These are phyloP conservation scores for Apiospora malaysiana DNA, from an alignment of 2,329 filamentous ascomycete species.

Conservation along the genomic window DNA sequence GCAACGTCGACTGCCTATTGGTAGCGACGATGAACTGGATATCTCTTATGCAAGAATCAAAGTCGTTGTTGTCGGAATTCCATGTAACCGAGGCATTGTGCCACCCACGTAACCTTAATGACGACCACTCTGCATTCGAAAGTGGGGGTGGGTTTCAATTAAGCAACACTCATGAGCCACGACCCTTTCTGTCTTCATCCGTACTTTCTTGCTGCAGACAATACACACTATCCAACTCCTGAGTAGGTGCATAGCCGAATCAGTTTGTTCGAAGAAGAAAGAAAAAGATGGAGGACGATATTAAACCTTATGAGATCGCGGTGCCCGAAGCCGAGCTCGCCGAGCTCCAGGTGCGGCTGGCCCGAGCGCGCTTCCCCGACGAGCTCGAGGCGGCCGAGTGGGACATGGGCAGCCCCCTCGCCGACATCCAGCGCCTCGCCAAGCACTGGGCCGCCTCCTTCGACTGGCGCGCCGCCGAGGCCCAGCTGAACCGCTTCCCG, in stretches of 20 bases:
- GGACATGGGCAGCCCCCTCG: constrained; percentile 65
- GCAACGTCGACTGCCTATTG: too few relatives aligned
- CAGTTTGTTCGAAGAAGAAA: background rate
- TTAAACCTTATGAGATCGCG: constrained; percentile 51
- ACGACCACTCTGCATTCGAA: background rate
- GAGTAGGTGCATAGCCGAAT: background rate
- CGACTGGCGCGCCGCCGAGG: constrained; percentile 67
- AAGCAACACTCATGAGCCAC: background rate
- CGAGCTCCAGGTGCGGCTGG: constrained; percentile 61
- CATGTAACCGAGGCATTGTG: background rate
- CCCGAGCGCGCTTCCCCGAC: constrained; percentile 59
- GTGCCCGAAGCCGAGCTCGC: constrained; percentile 58
- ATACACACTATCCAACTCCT: background rate
- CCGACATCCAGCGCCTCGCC: constrained; percentile 64
- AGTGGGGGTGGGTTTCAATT: background rate
- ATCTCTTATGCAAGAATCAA: background rate
- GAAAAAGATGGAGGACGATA: constrained; percentile 19
- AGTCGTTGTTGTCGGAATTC: background rate
- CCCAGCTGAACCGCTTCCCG: constrained; percentile 62
- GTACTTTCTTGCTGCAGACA: background rate
- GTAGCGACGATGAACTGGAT: too few relatives aligned
- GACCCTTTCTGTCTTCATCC: background rate
- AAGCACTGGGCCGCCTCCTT: constrained; percentile 62
- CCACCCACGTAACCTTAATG: background rate
- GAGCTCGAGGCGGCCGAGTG: constrained; percentile 58